A percentile compares a stretch with the other conserved stretches of the same genome.
These are phyloP conservation scores for Aureoboletus auriporus DNA, from an alignment of 768 basidiomycete species.

Conservation along the genomic window DNA sequence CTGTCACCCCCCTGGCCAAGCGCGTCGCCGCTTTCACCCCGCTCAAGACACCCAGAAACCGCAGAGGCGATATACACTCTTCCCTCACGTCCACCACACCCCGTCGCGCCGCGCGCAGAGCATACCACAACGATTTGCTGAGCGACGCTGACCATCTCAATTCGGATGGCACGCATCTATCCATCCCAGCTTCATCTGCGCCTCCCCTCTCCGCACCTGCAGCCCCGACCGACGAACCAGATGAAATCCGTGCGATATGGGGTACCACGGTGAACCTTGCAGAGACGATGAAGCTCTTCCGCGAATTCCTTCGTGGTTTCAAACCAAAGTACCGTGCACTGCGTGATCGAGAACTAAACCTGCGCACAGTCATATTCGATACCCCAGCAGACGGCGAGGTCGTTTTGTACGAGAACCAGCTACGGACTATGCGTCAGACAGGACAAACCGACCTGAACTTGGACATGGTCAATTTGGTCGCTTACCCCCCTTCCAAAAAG, in stretches of 20 bases:
- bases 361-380: slow-evolving; percentile 45
- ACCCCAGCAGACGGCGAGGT: slow-evolving; percentile 67
- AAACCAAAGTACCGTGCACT: slow-evolving; percentile 83
- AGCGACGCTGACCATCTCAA: slow-evolving; percentile 35
- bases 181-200: slow-evolving; percentile 54
- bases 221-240: slow-evolving; percentile 65
- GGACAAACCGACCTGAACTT: slow-evolving; percentile 93
- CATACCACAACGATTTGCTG: slow-evolving; percentile 19
- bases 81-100: slow-evolving; percentile 33
- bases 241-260: slow-evolving; percentile 92
- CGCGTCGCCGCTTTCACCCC: slow-evolving; percentile 23
- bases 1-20: slow-evolving; percentile 46
- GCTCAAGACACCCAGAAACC: slow-evolving; percentile 44
- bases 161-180: slow-evolving; percentile 58
- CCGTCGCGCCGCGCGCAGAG: slow-evolving; percentile 16
- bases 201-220: slow-evolving; percentile 57
- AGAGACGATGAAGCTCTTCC: slow-evolving; percentile 88
- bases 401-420: slow-evolving; percentile 72
- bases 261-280: slow-evolving; percentile 92
- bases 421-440: slow-evolving; percentile 84
- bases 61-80: slow-evolving; percentile 25
- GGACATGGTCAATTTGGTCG: slow-evolving; percentile 79
- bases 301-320: slow-evolving; percentile 86
- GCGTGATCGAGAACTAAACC: slow-evolving; percentile 62
- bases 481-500: slow-evolving; percentile 83